Base-by-base conservation (phyloP, 148 eudicot species). In the Gaultheria prostrata region DNA sequence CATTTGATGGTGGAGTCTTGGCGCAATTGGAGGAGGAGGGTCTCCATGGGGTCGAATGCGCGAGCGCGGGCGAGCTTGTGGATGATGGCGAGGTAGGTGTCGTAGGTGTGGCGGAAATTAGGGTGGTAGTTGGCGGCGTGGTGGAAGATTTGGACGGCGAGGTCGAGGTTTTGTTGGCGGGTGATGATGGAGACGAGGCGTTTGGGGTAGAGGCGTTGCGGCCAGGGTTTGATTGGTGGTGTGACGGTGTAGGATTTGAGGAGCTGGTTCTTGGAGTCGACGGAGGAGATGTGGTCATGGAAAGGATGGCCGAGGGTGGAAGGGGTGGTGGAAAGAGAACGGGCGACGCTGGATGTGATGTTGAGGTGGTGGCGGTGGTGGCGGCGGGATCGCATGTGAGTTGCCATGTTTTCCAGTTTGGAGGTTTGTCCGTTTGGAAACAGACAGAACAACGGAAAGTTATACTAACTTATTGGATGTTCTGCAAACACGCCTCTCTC, bases 161-260 rank as follows among this genome's bases (percentile, higher is more conserved):
- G 89, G 46, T 89, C 91, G 51, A 93, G 94, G 85, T 92, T 92
- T 75, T 91, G 89, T 84, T 95, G 98, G 83, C 88, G 89, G 82
- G 87, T 85, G 87, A 95, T 90, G 32, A 95, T 90, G 59, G 92
- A 85, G 17, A 85, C 82, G 53, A 95, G 93, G 84, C 90, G 93
- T 82, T 86, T 90, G 0, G 88, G 91, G 74, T 85, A 83, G 81
- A 95, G 95, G 56, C 85, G 80, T 78, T 86, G 84, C 30, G 98
- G 98, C 94, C 97, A 95, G 76, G 94, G 94, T 79, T 91, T 83
- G 84, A 91, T 91, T 15, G 97, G 97, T 33, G 98, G 95, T 39
- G 92, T 90, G 82, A 91, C 84, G 43, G 89, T 87, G 90, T 84
- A 86, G 82, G 93, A 82, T 48, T 88, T 82, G 77, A 92, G 89